These are phyloP conservation scores for Ogataea kodamae DNA, from an alignment of 805 yeast species.

Conservation along the genomic window DNA sequence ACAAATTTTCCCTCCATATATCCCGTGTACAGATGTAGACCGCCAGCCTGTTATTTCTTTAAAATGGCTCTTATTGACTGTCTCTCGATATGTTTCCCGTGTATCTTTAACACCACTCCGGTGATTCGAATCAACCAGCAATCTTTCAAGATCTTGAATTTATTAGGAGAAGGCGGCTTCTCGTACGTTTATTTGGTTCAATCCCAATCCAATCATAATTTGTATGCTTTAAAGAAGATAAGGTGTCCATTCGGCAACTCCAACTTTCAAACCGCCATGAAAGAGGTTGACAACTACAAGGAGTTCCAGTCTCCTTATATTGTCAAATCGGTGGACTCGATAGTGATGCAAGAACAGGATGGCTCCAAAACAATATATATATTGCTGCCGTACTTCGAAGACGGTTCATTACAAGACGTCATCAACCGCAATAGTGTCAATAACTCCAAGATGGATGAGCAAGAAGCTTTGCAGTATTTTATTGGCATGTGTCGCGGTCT, in stretches of 20 bases:
- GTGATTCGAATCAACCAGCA: conserved; percentile 58
- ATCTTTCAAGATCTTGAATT: conserved; percentile 56
- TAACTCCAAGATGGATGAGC: conserved; percentile 51
- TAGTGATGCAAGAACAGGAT: conserved; percentile 67
- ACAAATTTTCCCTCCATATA: too few species aligned
- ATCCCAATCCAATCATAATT: conserved; percentile 40
- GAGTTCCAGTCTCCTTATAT: conserved; percentile 67
- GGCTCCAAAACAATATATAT: conserved; percentile 79
- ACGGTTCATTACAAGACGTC: conserved; percentile 78
- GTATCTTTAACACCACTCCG: conserved; percentile 44
- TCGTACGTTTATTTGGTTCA: conserved; percentile 81
- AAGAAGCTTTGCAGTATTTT: conserved; percentile 58
- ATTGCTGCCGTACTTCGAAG: conserved; percentile 70
- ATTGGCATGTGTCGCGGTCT: conserved; percentile 73
- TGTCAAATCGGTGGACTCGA: conserved; percentile 66
- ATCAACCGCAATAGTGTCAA: conserved; percentile 62
- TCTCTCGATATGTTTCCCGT: conserved; percentile 39
- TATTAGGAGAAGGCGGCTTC: conserved; percentile 90
- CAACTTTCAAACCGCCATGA: conserved; percentile 68
- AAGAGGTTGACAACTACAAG: conserved; percentile 72
- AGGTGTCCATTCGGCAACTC: conserved; percentile 84
- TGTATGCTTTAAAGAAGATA: conserved; percentile 78
- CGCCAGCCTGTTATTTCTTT: conserved; percentile 2
- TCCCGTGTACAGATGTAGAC: too few species aligned
- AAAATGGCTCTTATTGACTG: conserved; percentile 16